Evolutionary conservation across 305 asterid genomes (phyloP).

Genomic region (Ilex paraguariensis): DNA sequence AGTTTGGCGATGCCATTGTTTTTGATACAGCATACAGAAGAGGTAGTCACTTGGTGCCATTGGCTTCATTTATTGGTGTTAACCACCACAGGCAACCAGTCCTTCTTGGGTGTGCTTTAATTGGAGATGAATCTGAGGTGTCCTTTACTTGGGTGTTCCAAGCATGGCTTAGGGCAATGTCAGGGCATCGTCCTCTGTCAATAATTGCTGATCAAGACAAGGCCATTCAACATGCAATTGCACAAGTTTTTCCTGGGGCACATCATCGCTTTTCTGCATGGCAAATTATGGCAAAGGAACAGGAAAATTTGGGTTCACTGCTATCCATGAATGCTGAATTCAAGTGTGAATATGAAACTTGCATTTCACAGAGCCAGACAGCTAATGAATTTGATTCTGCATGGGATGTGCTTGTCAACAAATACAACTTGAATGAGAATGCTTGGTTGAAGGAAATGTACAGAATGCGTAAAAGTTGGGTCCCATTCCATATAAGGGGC

Average conservation of each 20-base stretch:
- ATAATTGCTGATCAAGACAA: constrained; percentile 1
- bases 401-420: not conserved
- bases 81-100: constrained; percentile 6
- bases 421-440: constrained; percentile 1
- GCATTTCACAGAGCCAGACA: constrained; percentile 1
- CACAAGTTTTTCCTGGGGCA: not conserved
- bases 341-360: constrained; percentile 2
- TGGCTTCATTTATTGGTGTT: not conserved
- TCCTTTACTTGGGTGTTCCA: constrained; percentile 1
- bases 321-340: not conserved
- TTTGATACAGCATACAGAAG: constrained; percentile 3
- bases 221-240: not conserved
- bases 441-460: constrained; percentile 3
- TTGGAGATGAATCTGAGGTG: constrained; percentile 1
- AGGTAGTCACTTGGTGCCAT: not conserved
- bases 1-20: constrained; percentile 1
- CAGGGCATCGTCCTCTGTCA: not conserved
- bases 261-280: constrained; percentile 2
- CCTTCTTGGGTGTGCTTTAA: constrained; percentile 4
- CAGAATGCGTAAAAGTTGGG: constrained; percentile 5
- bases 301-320: not conserved
- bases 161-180: constrained; percentile 1
- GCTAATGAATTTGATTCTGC: constrained; percentile 4
- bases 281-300: not conserved
- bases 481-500: constrained; percentile 2